Evolutionary conservation across 2,329 filamentous ascomycete genomes (phyloP).

Genomic region (Intubia oerlemansii): DNA sequence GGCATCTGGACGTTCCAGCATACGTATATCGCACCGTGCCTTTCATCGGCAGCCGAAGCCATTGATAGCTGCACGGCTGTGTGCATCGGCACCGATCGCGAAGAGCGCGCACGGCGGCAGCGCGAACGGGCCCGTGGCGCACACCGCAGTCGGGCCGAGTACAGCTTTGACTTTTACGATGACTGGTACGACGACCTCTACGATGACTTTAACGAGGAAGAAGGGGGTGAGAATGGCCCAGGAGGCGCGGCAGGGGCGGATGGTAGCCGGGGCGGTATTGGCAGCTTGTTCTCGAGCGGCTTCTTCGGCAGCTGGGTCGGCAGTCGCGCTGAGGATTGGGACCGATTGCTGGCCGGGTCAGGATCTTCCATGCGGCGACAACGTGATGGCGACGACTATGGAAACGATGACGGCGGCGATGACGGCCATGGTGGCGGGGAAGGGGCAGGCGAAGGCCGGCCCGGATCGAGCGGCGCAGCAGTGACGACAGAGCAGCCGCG

Average conservation of each 20-base stretch:
- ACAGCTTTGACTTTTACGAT: slow-evolving; percentile 92
- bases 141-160: slow-evolving; percentile 42
- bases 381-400: slow-evolving; percentile 2
- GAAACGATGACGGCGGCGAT: slow-evolving; percentile 11
- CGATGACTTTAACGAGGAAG: slow-evolving; percentile 33
- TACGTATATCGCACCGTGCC: slow-evolving; percentile 64
- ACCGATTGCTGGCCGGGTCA: slow-evolving; percentile 55
- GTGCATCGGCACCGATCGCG: slow-evolving; percentile 48
- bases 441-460: slow-evolving; percentile 10
- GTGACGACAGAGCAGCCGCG: slow-evolving; percentile 37
- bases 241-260: slow-evolving; percentile 14
- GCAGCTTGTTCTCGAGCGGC: slow-evolving; percentile 27
- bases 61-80: slow-evolving; percentile 52
- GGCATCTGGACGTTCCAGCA: slow-evolving; percentile 80
- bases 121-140: slow-evolving; percentile 37
- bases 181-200: slow-evolving; percentile 62
- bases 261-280: slow-evolving; percentile 6
- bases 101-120: slow-evolving; percentile 49
- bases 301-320: slow-evolving; percentile 53
- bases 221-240: slow-evolving; percentile 34
- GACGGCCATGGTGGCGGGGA: slow-evolving; percentile 12
- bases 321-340: slow-evolving; percentile 50
- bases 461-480: slow-evolving; percentile 7
- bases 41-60: slow-evolving; percentile 42
- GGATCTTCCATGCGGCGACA: slow-evolving; percentile 24